Evolutionary conservation across 805 yeast genomes (phyloP), one percentile per base, ranked within the genome.

Genomic region (Candida coquimbonensis): DNA sequence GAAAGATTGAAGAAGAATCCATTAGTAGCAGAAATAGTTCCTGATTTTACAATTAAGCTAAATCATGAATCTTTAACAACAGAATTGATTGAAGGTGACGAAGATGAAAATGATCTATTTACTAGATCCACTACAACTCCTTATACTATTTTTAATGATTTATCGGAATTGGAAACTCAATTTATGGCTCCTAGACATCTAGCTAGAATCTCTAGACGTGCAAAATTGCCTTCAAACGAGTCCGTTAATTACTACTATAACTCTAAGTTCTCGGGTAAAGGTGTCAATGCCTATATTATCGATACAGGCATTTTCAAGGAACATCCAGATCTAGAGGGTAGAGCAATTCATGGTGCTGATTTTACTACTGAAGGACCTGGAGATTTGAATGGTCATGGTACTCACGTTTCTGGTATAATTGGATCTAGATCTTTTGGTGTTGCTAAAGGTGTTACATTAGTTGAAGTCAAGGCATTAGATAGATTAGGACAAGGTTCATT

Each of bases 381-480:
- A 7, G 96, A 90, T 60, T 66, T 66, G 9, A 81, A 82, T 54
- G 96, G 96, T 0, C 97, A 89, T 62, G 97, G 96, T 0, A 88
- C 96, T 1, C 96, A 89, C 63, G 95, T 90, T 39, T 95, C 96
- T 0, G 96, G 96, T 3, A 68, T 87, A 11, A 77, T 87, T 45
- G 96, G 91, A 0, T 86, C 96, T 3, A 72, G 67, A 46, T 77
- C 81, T 3, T 89, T 71, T 65, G 97, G 97, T 9, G 93, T 87
- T 4, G 88, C 96, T 14, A 89, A 90, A 61, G 66, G 75, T 38
- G 78, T 76, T 13, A 70, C 72, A 12, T 59, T 89, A 7, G 69
- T 86, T 12, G 93, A 84, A 25, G 79, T 91, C 12, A 90, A 89
- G 57, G 89, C 87, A 0, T 68, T 88, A 43, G 81, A 82, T 51